Conservation (phyloP, 2,329 filamentous ascomycete species). For the Lasiodiplodia theobromae region DNA sequence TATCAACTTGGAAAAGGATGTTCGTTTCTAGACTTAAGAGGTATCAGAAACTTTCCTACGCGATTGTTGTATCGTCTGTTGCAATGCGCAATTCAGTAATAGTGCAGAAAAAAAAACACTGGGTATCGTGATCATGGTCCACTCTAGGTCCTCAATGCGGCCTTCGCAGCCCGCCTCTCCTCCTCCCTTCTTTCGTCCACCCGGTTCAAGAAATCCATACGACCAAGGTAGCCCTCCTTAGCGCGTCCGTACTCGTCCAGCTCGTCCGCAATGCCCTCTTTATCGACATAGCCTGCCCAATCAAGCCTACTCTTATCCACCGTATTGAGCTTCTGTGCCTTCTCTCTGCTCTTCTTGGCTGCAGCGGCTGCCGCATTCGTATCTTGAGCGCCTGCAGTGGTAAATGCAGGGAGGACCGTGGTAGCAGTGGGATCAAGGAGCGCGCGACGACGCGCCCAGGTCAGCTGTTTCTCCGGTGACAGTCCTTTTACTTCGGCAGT, state of each 20-base stretch:
- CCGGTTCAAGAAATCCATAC: constrained; percentile 68
- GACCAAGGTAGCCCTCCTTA: constrained; percentile 66
- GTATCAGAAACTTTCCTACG: not conserved
- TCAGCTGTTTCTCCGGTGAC: constrained; percentile 52
- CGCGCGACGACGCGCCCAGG: constrained; percentile 41
- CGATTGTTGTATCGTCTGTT: not conserved
- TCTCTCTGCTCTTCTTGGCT: constrained; percentile 39
- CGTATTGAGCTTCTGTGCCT: constrained; percentile 68
- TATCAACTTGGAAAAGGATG: not conserved
- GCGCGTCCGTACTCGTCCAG: constrained; percentile 67
- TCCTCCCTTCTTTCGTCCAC: constrained; percentile 64
- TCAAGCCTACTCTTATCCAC: constrained; percentile 71
- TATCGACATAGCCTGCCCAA: constrained; percentile 69
- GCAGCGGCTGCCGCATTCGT: constrained; percentile 38
- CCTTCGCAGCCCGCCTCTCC: constrained; percentile 60
- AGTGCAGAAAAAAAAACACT: not conserved
- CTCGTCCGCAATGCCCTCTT: constrained; percentile 67
- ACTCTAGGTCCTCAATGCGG: constrained; percentile 42
- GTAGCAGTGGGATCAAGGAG: constrained; percentile 14
- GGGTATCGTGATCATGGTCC: not conserved
- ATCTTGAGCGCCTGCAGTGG: constrained; percentile 41
- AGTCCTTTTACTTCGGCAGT: constrained; percentile 55
- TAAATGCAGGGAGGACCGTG: not conserved
- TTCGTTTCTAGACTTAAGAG: not conserved
- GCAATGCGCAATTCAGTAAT: not conserved